Percentiles rank a stretch among this genome's conserved stretches.
phyloP scores from a whole-genome alignment of 305 asterid genomes.

The Caryopteris hybrid region DNA sequence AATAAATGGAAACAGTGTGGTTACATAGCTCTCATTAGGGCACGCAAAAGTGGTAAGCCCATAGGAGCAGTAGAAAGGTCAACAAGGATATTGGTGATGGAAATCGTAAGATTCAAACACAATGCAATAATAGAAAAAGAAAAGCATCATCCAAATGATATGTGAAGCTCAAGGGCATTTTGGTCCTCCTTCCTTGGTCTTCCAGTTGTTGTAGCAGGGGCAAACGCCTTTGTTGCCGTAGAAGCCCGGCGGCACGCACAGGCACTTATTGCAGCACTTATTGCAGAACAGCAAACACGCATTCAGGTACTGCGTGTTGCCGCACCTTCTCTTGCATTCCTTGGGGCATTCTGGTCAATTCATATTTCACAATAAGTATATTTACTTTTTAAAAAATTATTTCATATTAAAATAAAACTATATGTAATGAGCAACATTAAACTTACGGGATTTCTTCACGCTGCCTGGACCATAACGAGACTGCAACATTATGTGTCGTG shows the following conservation, averaged over 20 bases:
- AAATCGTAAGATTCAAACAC: not conserved
- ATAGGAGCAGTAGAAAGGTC: not conserved
- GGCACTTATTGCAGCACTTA: constrained; percentile 43
- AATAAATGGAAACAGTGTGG: not conserved
- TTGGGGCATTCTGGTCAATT: not conserved
- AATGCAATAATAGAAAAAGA: too few species aligned
- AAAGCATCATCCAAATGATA: not conserved
- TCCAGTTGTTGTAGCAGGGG: constrained; percentile 53
- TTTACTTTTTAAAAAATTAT: not conserved
- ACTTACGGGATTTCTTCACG: constrained; percentile 18
- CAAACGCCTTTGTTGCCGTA: constrained; percentile 46
- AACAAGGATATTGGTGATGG: not conserved
- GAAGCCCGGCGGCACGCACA: constrained; percentile 52
- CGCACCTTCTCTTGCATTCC: constrained; percentile 15
- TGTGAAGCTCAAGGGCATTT: constrained; percentile 33
- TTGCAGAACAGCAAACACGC: constrained; percentile 45
- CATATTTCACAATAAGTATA: not conserved
- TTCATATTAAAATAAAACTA: too few species aligned
- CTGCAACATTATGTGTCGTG: not conserved
- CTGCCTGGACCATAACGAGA: constrained; percentile 19
- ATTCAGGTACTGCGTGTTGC: constrained; percentile 24
- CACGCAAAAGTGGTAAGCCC: not conserved
- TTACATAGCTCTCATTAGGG: constrained; percentile 6
- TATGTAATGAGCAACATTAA: not conserved
- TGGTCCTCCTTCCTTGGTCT: constrained; percentile 47